Percentiles rank a stretch among this genome's conserved stretches.
Conservation (phyloP, 1,139 yeast species). For the Geotrichum europaeum region DNA sequence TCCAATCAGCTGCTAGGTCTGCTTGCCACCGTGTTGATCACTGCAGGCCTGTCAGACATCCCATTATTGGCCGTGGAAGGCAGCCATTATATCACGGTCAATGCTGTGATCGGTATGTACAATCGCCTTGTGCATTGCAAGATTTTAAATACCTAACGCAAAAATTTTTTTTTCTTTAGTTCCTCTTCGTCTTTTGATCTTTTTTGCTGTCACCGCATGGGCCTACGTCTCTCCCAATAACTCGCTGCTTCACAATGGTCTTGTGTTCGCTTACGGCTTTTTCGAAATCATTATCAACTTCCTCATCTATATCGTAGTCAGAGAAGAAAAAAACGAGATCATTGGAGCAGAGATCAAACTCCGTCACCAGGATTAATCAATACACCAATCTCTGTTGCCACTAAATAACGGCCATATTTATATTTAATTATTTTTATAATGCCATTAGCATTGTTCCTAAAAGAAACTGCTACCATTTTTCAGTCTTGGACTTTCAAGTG, state of each 20-base stretch:
- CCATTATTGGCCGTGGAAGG: slow-evolving; percentile 20
- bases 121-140: neutral
- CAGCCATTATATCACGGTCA: slow-evolving; percentile 14
- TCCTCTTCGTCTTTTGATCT: slow-evolving; percentile 56
- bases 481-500: too few relatives aligned
- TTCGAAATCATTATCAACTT: slow-evolving; percentile 39
- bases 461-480: too few relatives aligned
- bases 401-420: too few relatives aligned
- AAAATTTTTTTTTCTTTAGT: slow-evolving; percentile 33
- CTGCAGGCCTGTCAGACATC: slow-evolving; percentile 32
- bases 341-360: slow-evolving; percentile 9
- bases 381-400: too few relatives aligned
- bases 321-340: slow-evolving; percentile 37
- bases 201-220: slow-evolving; percentile 46
- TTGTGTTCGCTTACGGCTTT: slow-evolving; percentile 48
- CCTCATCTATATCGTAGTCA: slow-evolving; percentile 27
- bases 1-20: slow-evolving; percentile 43
- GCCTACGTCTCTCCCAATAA: slow-evolving; percentile 33
- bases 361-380: slow-evolving; percentile 7
- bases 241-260: slow-evolving; percentile 42
- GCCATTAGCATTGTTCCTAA: too few relatives aligned
- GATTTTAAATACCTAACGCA: slow-evolving; percentile 14
- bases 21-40: slow-evolving; percentile 38
- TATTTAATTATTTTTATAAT: too few relatives aligned
- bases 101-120: slow-evolving; percentile 16